A percentile compares a stretch with the other conserved stretches of the same genome.
Evolutionary conservation across 495 filamentous ascomycete species (phyloP).

Genomic region (Copromyces sp.): DNA sequence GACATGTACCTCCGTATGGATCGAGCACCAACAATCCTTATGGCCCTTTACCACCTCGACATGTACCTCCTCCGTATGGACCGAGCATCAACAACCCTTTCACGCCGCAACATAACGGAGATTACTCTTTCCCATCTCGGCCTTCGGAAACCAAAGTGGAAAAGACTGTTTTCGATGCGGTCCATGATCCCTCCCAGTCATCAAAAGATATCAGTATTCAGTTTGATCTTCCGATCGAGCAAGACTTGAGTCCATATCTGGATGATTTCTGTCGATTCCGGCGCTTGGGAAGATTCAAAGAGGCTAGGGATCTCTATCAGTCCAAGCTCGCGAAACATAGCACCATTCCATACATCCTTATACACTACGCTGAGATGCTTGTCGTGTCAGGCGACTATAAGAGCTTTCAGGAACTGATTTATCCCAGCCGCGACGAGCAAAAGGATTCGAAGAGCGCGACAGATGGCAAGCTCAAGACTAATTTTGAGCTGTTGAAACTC

Average conservation of each 20-base stretch:
- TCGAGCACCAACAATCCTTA: no score
- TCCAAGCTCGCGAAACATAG: slow-evolving; percentile 1
- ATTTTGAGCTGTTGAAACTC: slow-evolving; percentile 5
- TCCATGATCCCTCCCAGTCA: slow-evolving; percentile 9
- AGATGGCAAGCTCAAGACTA: slow-evolving; percentile 3
- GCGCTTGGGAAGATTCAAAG: slow-evolving; percentile 11
- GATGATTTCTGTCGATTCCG: slow-evolving; percentile 14
- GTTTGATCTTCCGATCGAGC: slow-evolving; percentile 9
- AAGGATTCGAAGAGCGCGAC: not conserved
- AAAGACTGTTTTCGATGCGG: slow-evolving; percentile 4
- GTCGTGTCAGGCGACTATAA: slow-evolving; percentile 9
- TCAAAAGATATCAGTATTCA: slow-evolving; percentile 8
- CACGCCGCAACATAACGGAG: no score
- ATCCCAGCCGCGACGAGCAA: not conserved
- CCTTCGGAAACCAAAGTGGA: no score
- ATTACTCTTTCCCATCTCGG: no score
- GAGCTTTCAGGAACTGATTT: not conserved
- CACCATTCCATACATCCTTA: slow-evolving; percentile 5
- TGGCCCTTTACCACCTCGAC: no score
- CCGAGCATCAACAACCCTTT: no score
- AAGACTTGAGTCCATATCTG: slow-evolving; percentile 8
- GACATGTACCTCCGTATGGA: no score
- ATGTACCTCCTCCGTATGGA: no score
- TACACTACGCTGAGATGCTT: slow-evolving; percentile 15
- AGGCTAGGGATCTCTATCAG: slow-evolving; percentile 11